A percentile compares a stretch with the other conserved stretches of the same genome.
Conservation (phyloP, 2,329 filamentous ascomycete species). For the Aspergillaceae sp. region DNA sequence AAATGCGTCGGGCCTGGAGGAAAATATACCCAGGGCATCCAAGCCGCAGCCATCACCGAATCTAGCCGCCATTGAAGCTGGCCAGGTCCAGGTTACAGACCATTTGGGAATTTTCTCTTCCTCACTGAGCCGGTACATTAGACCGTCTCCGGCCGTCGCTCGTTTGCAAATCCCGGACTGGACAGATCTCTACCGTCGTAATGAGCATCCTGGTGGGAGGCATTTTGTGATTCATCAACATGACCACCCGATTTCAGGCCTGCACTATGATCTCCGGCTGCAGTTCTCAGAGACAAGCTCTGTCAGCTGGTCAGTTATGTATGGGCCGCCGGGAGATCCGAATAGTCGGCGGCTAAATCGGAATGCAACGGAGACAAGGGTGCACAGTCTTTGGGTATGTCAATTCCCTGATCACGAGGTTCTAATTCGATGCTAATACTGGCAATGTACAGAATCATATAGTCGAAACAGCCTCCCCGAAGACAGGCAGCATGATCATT, state of each 20-base stretch:
- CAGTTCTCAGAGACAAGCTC: slow-evolving; percentile 62
- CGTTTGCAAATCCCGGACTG: slow-evolving; percentile 37
- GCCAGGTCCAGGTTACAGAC: slow-evolving; percentile 39
- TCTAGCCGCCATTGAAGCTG: slow-evolving; percentile 45
- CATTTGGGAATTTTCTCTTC: slow-evolving; percentile 42
- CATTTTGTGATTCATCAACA: slow-evolving; percentile 67
- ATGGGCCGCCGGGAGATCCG: slow-evolving; percentile 51
- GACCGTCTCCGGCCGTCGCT: slow-evolving; percentile 17
- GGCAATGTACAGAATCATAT: slow-evolving; percentile 47
- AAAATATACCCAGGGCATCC: too few relatives aligned
- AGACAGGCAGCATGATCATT: slow-evolving; percentile 52
- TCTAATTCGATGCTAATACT: too few relatives aligned
- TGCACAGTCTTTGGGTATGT: slow-evolving; percentile 52
- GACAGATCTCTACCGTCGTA: slow-evolving; percentile 40
- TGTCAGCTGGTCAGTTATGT: slow-evolving; percentile 57
- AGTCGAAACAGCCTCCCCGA: slow-evolving; percentile 48
- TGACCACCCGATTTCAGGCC: slow-evolving; percentile 60
- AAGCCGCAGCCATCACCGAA: background rate
- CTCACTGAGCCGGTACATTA: slow-evolving; percentile 25
- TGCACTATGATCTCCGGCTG: slow-evolving; percentile 60
- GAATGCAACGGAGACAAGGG: slow-evolving; percentile 54
- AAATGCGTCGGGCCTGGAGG: background rate
- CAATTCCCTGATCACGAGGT: background rate
- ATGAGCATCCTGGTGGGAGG: slow-evolving; percentile 37
- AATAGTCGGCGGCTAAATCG: slow-evolving; percentile 48